Conservation (phyloP, 2,329 filamentous ascomycete species). For the Fusarium chlamydosporum region DNA sequence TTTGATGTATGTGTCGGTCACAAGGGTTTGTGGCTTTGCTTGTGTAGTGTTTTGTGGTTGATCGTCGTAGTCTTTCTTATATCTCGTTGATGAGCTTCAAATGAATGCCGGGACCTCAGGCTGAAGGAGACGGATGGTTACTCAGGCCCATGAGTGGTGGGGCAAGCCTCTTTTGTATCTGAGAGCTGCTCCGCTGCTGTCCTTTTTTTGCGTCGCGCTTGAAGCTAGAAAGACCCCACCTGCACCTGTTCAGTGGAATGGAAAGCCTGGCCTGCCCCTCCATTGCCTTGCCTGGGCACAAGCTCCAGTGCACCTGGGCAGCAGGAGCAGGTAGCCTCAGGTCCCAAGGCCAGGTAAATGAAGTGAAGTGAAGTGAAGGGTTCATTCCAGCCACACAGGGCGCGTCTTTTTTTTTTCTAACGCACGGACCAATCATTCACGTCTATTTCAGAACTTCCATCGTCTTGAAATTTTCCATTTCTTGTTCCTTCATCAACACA, state of each 20-base stretch:
- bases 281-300: no score
- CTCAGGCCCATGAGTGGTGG: constrained; percentile 51
- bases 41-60: constrained; percentile 21
- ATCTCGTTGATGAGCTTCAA: constrained; percentile 31
- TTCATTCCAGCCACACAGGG: constrained; percentile 25
- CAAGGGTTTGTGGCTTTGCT: constrained; percentile 7
- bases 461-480: constrained; percentile 44
- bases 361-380: neutral
- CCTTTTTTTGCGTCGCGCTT: constrained; percentile 32
- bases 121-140: constrained; percentile 47
- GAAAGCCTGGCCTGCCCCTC: neutral
- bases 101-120: constrained; percentile 10
- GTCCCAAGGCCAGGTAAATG: constrained; percentile 4
- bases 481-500: constrained; percentile 46
- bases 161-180: constrained; percentile 53
- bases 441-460: constrained; percentile 49
- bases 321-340: constrained; percentile 22
- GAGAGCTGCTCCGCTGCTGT: constrained; percentile 28
- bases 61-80: constrained; percentile 19
- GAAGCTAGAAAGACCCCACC: constrained; percentile 31
- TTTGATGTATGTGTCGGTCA: neutral
- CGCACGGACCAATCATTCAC: constrained; percentile 44
- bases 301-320: neutral
- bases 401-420: constrained; percentile 19
- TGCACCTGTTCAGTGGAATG: constrained; percentile 24